Evolutionary conservation across 2,329 filamentous ascomycete species (phyloP).

Genomic region (Pseudocercospora eumusae): DNA sequence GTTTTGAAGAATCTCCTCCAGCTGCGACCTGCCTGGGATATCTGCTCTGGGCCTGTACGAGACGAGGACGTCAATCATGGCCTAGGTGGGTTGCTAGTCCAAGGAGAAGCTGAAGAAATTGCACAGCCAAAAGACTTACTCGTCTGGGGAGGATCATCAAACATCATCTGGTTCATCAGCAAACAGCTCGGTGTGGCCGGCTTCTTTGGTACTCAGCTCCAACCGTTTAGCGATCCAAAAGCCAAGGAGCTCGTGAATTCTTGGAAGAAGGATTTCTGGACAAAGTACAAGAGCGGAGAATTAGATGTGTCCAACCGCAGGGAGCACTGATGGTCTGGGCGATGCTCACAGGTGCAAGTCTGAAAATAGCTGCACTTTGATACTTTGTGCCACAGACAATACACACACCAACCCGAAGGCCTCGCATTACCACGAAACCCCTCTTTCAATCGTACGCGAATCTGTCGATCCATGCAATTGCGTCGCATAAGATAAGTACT

Average conservation of each 20-base stretch:
- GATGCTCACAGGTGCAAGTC: too few relatives aligned
- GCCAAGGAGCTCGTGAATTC: constrained; percentile 13
- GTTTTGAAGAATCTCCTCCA: constrained; percentile 7
- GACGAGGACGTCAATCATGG: constrained; percentile 20
- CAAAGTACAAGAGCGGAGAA: background rate
- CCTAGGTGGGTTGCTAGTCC: constrained; percentile 11
- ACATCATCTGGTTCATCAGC: constrained; percentile 20
- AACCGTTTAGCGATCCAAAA: constrained; percentile 16
- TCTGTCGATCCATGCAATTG: background rate
- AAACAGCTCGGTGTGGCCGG: constrained; percentile 15
- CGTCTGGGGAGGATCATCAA: constrained; percentile 19
- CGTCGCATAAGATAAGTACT: background rate
- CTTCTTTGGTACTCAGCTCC: constrained; percentile 22
- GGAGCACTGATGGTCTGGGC: too few relatives aligned
- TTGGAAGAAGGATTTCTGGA: constrained; percentile 22
- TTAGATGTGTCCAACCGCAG: background rate
- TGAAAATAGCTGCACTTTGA: too few relatives aligned
- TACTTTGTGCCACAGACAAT: too few relatives aligned
- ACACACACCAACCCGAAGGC: too few relatives aligned
- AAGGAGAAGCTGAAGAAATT: constrained; percentile 1
- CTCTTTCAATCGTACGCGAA: too few relatives aligned
- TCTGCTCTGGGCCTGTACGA: constrained; percentile 14
- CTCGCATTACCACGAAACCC: too few relatives aligned
- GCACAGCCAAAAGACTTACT: constrained; percentile 18
- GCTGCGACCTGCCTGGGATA: constrained; percentile 14